phyloP scores from a whole-genome alignment of 768 basidiomycete genomes.

The Russula griseocarnosa region DNA sequence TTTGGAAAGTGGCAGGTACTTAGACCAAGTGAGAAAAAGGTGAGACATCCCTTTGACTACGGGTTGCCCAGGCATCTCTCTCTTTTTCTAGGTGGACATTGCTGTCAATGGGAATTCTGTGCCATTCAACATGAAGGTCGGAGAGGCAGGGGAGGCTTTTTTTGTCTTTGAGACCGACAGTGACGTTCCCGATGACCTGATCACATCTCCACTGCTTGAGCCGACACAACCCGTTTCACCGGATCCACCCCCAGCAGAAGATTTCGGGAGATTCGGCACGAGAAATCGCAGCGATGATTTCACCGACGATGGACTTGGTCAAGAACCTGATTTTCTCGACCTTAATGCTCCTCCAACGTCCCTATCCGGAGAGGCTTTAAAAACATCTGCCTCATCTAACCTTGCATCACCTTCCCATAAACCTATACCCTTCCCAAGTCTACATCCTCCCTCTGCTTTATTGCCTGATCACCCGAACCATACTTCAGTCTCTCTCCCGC shows the following conservation, averaged over 20 bases:
- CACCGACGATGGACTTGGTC: slow-evolving; percentile 30
- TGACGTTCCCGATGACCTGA: slow-evolving; percentile 88
- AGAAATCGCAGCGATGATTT: slow-evolving; percentile 32
- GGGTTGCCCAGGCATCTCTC: background rate
- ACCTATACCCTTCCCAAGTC: slow-evolving; percentile 38
- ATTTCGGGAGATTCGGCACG: slow-evolving; percentile 42
- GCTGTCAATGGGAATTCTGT: slow-evolving; percentile 80
- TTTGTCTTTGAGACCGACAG: slow-evolving; percentile 97
- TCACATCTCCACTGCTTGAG: slow-evolving; percentile 86
- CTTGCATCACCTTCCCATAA: slow-evolving; percentile 26
- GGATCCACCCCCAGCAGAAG: slow-evolving; percentile 31
- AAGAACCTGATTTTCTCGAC: slow-evolving; percentile 83
- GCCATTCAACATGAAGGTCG: slow-evolving; percentile 97
- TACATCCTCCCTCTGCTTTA: slow-evolving; percentile 58
- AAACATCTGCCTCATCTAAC: slow-evolving; percentile 1
- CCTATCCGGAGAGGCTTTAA: background rate
- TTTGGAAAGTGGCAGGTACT: slow-evolving; percentile 98
- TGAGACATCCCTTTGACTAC: slow-evolving; percentile 34
- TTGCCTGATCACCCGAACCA: slow-evolving; percentile 41
- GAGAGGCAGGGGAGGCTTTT: slow-evolving; percentile 97
- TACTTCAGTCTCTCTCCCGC: slow-evolving; percentile 6
- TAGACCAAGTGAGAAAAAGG: slow-evolving; percentile 90
- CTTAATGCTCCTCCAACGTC: slow-evolving; percentile 49
- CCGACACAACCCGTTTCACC: slow-evolving; percentile 46
- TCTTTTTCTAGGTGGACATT: slow-evolving; percentile 66